Conservation (phyloP, 2,329 filamentous ascomycete species). For the Lasiodiplodia theobromae region DNA sequence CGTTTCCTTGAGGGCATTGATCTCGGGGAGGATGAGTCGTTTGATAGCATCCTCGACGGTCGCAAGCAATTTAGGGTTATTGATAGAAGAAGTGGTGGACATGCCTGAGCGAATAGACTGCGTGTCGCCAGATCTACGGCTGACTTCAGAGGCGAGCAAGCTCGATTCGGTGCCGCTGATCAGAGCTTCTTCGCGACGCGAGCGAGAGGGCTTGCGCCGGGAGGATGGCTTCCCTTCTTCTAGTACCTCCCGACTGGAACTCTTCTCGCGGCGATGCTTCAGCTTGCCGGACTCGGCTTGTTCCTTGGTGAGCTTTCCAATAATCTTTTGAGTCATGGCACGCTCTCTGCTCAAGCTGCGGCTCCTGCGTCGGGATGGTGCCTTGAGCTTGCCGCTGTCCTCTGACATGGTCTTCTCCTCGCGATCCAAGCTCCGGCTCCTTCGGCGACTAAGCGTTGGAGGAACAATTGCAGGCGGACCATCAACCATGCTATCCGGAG, state of each 20-base stretch:
- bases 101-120: slow-evolving; percentile 66
- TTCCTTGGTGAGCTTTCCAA: slow-evolving; percentile 66
- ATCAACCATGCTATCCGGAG: slow-evolving; percentile 74
- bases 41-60: slow-evolving; percentile 94
- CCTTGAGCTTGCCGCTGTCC: slow-evolving; percentile 58
- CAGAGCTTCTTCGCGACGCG: slow-evolving; percentile 24
- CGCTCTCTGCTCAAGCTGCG: slow-evolving; percentile 71
- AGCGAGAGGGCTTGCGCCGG: slow-evolving; percentile 34
- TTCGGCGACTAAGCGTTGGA: slow-evolving; percentile 49
- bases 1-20: slow-evolving; percentile 89
- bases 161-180: slow-evolving; percentile 66
- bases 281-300: slow-evolving; percentile 33
- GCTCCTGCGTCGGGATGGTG: slow-evolving; percentile 64
- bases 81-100: slow-evolving; percentile 72
- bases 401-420: slow-evolving; percentile 42
- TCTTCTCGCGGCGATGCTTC: slow-evolving; percentile 33
- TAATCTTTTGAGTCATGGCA: slow-evolving; percentile 69
- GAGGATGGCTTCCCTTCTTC: slow-evolving; percentile 39
- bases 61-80: slow-evolving; percentile 88
- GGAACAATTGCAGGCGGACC: slow-evolving; percentile 54
- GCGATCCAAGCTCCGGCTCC: slow-evolving; percentile 59
- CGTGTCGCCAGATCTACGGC: slow-evolving; percentile 62
- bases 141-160: slow-evolving; percentile 62
- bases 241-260: slow-evolving; percentile 42
- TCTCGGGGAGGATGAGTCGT: slow-evolving; percentile 85